Percentiles rank a stretch among this genome's conserved stretches.
phyloP scores from a whole-genome alignment of 139 green algal genomes.

The Chlorokybus atmophyticus region DNA sequence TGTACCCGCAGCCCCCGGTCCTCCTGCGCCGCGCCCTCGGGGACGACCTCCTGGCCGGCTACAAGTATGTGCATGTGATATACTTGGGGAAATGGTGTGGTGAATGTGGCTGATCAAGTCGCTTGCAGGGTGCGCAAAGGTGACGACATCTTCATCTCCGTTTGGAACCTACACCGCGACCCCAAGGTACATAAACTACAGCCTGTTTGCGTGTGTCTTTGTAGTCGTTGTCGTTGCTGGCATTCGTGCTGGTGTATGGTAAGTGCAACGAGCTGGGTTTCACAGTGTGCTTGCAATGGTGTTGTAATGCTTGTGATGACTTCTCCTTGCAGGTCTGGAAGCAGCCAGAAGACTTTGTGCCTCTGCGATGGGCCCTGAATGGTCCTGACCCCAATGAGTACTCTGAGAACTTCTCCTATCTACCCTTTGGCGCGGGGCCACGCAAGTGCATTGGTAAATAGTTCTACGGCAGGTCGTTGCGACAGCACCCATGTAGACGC shows the following conservation, averaged over 20 bases:
- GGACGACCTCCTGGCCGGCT: conserved; percentile 41
- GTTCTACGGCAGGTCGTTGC: no score
- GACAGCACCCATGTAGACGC: no score
- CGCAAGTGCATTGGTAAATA: conserved; percentile 95
- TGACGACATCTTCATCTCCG: conserved; percentile 93
- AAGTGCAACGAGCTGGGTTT: no score
- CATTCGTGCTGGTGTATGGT: no score
- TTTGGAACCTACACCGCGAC: conserved; percentile 46
- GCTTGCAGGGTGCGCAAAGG: conserved; percentile 56
- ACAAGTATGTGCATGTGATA: no score
- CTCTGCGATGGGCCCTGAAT: conserved; percentile 80
- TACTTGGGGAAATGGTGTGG: no score
- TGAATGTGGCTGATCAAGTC: not conserved
- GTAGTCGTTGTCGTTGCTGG: no score
- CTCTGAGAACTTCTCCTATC: conserved; percentile 85
- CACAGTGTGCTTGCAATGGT: no score
- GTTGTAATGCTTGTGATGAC: no score
- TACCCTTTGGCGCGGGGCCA: conserved; percentile 20
- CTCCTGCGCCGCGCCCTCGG: conserved; percentile 67
- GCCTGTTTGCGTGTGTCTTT: no score
- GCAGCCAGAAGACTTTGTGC: conserved; percentile 75
- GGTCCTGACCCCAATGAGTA: conserved; percentile 75
- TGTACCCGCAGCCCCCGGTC: conserved; percentile 92
- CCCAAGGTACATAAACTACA: no score
- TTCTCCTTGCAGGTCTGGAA: no score